Evolutionary conservation across 352 stramenopile genomes (phyloP).

Genomic region (Pilasporangium apinafurcum): DNA sequence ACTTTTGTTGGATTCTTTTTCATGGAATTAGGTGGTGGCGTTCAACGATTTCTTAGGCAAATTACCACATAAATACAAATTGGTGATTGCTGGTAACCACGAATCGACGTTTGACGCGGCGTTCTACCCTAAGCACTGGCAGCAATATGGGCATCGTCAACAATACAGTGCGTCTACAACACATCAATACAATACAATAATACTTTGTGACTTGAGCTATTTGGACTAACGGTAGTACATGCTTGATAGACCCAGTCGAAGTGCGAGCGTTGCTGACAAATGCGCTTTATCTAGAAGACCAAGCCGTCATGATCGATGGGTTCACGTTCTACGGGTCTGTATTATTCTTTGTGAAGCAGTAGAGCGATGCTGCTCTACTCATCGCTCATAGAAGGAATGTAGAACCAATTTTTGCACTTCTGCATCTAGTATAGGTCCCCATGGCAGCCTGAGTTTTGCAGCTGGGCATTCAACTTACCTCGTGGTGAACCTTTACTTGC

Average conservation of each 20-base stretch:
- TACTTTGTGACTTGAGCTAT: too few relatives aligned
- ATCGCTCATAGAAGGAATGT: not conserved
- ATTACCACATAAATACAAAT: slow-evolving; percentile 69
- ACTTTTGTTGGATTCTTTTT: not conserved
- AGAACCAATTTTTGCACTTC: not conserved
- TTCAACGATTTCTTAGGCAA: slow-evolving; percentile 67
- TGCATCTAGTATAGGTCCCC: slow-evolving; percentile 25
- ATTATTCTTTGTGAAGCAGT: not conserved
- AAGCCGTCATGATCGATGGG: slow-evolving; percentile 62
- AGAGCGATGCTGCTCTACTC: too few relatives aligned
- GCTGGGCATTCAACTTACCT: slow-evolving; percentile 74
- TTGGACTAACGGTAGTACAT: too few relatives aligned
- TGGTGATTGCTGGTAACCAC: slow-evolving; percentile 80
- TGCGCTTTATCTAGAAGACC: slow-evolving; percentile 70
- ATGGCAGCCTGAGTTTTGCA: slow-evolving; percentile 83
- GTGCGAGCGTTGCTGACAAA: slow-evolving; percentile 72
- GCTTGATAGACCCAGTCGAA: slow-evolving; percentile 38
- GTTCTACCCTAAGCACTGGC: slow-evolving; percentile 66
- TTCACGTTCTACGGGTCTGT: slow-evolving; percentile 69
- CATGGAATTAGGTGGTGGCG: slow-evolving; percentile 17
- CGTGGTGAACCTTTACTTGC: slow-evolving; percentile 27
- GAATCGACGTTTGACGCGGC: slow-evolving; percentile 69
- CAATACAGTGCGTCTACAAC: slow-evolving; percentile 32
- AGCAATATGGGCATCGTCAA: slow-evolving; percentile 63
- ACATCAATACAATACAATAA: too few relatives aligned